Base-by-base conservation (phyloP, 257 asterid species). In the Catharanthus roseus region DNA sequence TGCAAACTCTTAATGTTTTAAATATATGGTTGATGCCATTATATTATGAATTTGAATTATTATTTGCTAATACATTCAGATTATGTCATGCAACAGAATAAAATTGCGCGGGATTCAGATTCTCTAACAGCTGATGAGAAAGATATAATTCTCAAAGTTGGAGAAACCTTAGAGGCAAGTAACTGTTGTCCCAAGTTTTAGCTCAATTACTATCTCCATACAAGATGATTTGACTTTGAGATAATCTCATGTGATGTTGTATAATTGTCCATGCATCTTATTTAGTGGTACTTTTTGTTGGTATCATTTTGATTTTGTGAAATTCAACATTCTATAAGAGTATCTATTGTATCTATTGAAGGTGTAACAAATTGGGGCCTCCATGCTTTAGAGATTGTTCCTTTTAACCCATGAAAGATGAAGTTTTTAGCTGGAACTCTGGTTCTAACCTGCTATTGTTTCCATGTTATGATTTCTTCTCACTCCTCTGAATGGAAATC, bases 121-220 rank as follows among this genome's bases (percentile, higher is more conserved):
- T 81, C 78, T 65, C 81, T 77, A 69, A 85, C 80, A 82, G 86
- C 82, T 70, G 93, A 88, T 78, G 96, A 89, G 74, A 86, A 89
- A 54, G 96, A 91, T 79, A 70, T 93, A 77, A 82, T 91, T 69
- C 86, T 91, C 78, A 93, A 85, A 91, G 99, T 88, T 81, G 99
- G 96, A 76, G 97, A 88, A 81, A 86, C 88, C 89, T 89, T 93
- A 71, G 91, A 93, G 99, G 99, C 82, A 89, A 82, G 77, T 66
- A 71, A 67, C 58, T 79, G 34, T 64, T 75, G 62, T 75, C 80
- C 65, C 67, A 53, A 67, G 73, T 47, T 19, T 73, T 67, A 51
- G 47, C 72, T 76, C 47, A 53, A 55, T 79, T 72, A 36, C 62
- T 70, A 21, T 47, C 34, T 18, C 41, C 5, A 41, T 62, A 10